Base-by-base conservation (phyloP, 441 rosid genomes). In the Gossypium trilobum region DNA sequence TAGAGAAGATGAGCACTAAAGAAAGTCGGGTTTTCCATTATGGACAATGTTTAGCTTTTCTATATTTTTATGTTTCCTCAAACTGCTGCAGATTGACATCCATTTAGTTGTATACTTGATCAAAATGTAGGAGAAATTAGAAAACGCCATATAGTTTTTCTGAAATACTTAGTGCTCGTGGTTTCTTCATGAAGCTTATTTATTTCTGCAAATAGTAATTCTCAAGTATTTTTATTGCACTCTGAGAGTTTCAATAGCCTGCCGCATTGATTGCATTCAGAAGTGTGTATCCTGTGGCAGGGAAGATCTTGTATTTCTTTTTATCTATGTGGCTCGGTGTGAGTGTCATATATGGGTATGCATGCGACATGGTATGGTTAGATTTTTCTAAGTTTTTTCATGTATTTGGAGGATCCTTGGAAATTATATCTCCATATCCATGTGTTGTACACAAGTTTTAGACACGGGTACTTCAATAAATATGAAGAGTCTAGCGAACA, bases 41-140 rank as follows among this genome's bases (percentile, higher is more conserved):
- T 68, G 9, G 46, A 68, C 46, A 16, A 9, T 51, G 16, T 69
- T 55, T 52, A 69, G 62, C 29, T 69, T 31, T 52, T 69, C 63
- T 31, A 4, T 10, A 11, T 33, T 56, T 69, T 68, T 11, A 31
- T 31, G 51, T 9, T 11, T 54, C 2, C 62, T 55, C 33, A 10
- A 56, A 33, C 51, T 17, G 29, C 73, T 29, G 19, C 19, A 10
- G 48, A 66, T 50, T 29, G 60, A 33, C 33, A 54, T 69, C 62
- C 51, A 10, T 29, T 54, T 69, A 69, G 42, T 29, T 29, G 22
- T 27, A 23, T 25, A 27, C 19, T 65, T 65, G 3, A 17, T n/a
- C 16, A 51, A 16, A 51, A 27, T 25, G 46, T 51, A 27, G 27
- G 72, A 68, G 60, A 68, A 36, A 36, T 36, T 36, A 36, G 42